Base-by-base conservation (phyloP, 2,329 filamentous ascomycete species). In the Stachybotrys elegans region DNA sequence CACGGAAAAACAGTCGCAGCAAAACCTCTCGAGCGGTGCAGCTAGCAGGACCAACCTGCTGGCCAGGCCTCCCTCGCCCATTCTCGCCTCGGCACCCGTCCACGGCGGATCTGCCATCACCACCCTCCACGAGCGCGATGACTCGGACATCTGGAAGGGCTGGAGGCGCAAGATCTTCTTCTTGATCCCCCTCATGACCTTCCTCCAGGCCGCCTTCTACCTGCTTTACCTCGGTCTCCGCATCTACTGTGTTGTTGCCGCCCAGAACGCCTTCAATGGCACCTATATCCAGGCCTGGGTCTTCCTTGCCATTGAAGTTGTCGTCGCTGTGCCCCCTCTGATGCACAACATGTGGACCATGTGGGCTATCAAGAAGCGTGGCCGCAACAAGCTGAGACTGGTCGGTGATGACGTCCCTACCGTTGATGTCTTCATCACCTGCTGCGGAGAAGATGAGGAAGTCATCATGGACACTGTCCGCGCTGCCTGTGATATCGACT, bases 311-410 rank as follows among this genome's bases (percentile, higher is more conserved):
- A 68, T 79, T 45, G 77, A 81, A 53, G 57, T 78, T 31, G 62
- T 66, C n/a, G 68, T 73, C 7, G 72, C 75, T 5, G 67, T 79
- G 42, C 78, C 77, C 6, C 69, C 73, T 4, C 59, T 79, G 27
- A 69, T 79, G 65, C 76, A 81, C 62, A 77, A 78, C 51, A 62
- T 70, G 29, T 80, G 75, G 74, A 78, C 75, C 2, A 72, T 81
- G 68, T 70, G 72, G 62, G 72, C 75, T 1, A 59, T 79, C 49
- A 78, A 79, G 61, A 72, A 72, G 60, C 66, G 78, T 20, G 64
- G 66, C 14, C 65, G 76, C 20, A 74, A 76, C 2, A 75, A 76
- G 67, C 59, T 82, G 51, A 62, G 76, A 21, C 57, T 79, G n/a
- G 59, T 59, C 2, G 72, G 73, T 13, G 62, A 69, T 11, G 62